phyloP scores from a whole-genome alignment of 2,329 filamentous ascomycete species.

The Rosellinia necatrix region DNA sequence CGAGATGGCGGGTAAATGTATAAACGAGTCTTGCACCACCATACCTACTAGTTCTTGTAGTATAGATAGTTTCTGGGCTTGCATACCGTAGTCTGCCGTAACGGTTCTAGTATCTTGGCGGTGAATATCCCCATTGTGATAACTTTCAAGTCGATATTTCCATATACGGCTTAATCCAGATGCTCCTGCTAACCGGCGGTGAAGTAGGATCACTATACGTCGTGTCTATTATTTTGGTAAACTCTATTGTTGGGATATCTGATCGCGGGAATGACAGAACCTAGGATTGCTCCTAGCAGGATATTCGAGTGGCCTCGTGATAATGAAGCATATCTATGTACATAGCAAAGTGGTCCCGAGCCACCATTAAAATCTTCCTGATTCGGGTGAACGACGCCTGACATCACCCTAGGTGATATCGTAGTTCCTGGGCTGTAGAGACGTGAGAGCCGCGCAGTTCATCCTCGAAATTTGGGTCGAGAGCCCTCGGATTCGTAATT shows the following conservation, averaged over 20 bases:
- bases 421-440: not conserved
- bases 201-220: not conserved
- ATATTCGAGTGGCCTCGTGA: conserved; percentile 8
- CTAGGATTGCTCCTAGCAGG: conserved; percentile 12
- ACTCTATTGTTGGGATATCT: conserved; percentile 19
- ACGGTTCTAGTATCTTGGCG: too few relatives aligned
- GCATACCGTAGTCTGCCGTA: too few relatives aligned
- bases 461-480: not conserved
- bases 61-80: too few relatives aligned
- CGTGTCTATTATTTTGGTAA: conserved; percentile 21
- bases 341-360: conserved; percentile 6
- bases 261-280: conserved; percentile 17
- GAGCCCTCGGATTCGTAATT: not conserved
- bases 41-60: not conserved
- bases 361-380: conserved; percentile 9
- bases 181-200: not conserved
- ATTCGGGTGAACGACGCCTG: not conserved
- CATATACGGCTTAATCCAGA: not conserved
- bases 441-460: not conserved
- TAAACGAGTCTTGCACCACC: not conserved
- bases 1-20: too few relatives aligned
- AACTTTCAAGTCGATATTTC: not conserved
- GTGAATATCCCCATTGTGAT: too few relatives aligned
- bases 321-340: conserved; percentile 15
- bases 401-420: not conserved